Conservation (phyloP, 2,329 filamentous ascomycete species). For the Paracoccidioides lutzii region DNA sequence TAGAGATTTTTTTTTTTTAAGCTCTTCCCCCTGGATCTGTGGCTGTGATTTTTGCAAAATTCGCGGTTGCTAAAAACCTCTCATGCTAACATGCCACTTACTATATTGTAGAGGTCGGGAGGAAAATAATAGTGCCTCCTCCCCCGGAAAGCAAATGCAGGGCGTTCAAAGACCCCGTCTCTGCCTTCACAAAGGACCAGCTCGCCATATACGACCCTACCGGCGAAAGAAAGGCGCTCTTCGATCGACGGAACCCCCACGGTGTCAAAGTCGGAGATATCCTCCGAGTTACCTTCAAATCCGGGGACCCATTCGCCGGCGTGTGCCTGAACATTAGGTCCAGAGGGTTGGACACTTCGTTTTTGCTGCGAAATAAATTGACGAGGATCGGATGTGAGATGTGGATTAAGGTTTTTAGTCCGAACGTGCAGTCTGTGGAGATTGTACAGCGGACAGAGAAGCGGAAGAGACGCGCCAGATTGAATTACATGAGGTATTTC, state of each 20-base stretch:
- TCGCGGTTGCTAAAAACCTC: too few species aligned
- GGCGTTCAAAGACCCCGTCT: constrained; percentile 49
- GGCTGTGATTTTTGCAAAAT: background rate
- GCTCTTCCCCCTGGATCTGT: background rate
- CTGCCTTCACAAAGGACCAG: constrained; percentile 53
- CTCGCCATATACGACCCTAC: constrained; percentile 68
- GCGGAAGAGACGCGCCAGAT: constrained; percentile 70
- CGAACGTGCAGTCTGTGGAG: constrained; percentile 80
- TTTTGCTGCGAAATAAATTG: constrained; percentile 74
- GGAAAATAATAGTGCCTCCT: constrained; percentile 40
- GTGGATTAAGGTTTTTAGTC: constrained; percentile 93
- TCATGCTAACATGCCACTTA: background rate
- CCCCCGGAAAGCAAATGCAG: constrained; percentile 44
- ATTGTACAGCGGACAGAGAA: constrained; percentile 77
- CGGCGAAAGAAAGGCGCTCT: constrained; percentile 68
- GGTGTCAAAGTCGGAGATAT: constrained; percentile 78
- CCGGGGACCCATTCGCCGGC: constrained; percentile 78
- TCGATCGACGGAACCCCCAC: constrained; percentile 62
- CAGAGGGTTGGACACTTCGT: constrained; percentile 75
- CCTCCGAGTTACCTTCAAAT: constrained; percentile 73
- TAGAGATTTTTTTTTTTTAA: background rate
- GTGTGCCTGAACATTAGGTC: constrained; percentile 78
- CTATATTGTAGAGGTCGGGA: constrained; percentile 23
- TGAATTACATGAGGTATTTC: constrained; percentile 70
- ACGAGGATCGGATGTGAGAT: constrained; percentile 85